Evolutionary conservation across 192 early-diverging fungal species (phyloP), one percentile per base, ranked within the genome.

Genomic region (Podila verticillata): DNA sequence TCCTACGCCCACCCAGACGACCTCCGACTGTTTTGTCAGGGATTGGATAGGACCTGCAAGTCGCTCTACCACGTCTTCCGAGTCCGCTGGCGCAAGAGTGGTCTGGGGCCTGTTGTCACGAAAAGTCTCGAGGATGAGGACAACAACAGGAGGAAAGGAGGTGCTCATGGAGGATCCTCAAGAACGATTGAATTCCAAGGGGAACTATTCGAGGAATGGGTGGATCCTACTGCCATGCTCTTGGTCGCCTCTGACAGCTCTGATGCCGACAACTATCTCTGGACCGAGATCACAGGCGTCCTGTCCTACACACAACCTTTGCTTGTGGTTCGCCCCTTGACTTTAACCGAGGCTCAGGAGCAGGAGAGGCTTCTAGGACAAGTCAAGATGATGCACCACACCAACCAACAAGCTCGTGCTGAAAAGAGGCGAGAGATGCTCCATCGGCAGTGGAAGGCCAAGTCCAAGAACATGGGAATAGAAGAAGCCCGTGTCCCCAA

Each of bases 141-240:
- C 26, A 19, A 20, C 47, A 9, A 24, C 29, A 51, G 39, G 9
- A 51, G 39, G 9, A 72, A 9, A 34, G 26, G 28, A 6, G 24
- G 29, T 63, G 3, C 34, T 32, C 28, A 19, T 2, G 44, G 8
- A 5, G 30, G 2, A 10, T 35, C 30, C 7, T 47, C 47, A 31
- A 60, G 48, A 13, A 31, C 8, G 24, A 80, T 80, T 29, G 77
- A 72, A 30, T 80, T 72, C 47, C 59, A 80, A 51, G 77, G 77
- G 15, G 70, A 72, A 30, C n/a, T 31, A 6, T 80, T 59, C 68
- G 70, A 80, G 30, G 77, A 80, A n/a, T 80, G 70, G 61, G 39
- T 68, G 56, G 36, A 68, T 20, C 13, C 30, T 51, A 35, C 51
- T 56, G 48, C 9, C 20, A 24, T 54, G 51, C 17, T n/a, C 51